These are phyloP conservation scores for Teratosphaeriaceae sp. DNA, from an alignment of 2,329 filamentous ascomycete genomes.

Conservation along the genomic window DNA sequence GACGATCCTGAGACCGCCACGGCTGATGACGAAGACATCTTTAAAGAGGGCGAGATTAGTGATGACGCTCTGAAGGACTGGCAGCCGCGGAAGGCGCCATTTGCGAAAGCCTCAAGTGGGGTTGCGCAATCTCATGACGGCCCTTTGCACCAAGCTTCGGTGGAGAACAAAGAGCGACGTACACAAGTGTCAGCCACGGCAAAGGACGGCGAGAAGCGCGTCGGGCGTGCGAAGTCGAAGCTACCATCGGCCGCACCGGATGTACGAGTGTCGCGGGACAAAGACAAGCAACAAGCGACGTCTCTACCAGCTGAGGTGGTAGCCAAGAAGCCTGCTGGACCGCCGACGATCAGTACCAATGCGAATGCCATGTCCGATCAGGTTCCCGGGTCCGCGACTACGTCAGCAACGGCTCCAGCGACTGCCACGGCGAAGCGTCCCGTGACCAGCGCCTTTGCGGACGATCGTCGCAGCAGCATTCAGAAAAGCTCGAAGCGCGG, in stretches of 20 bases:
- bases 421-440: neutral
- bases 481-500: neutral
- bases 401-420: neutral
- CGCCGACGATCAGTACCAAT: neutral
- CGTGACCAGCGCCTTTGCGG: neutral
- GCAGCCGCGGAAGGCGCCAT: constrained; percentile 1
- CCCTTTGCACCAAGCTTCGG: neutral
- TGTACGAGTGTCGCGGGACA: no score
- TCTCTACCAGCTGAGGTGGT: neutral
- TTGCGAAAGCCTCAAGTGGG: neutral
- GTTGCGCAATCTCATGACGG: neutral
- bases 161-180: no score
- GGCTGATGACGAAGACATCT: neutral
- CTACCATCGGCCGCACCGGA: neutral
- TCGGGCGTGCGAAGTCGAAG: neutral
- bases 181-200: no score
- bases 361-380: no score
- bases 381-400: neutral
- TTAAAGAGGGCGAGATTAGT: neutral
- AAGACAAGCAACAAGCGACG: no score
- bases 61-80: neutral
- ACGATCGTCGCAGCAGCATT: neutral
- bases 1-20: no score
- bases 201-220: neutral
- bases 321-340: neutral